Base-by-base conservation (phyloP, 305 asterid species). In the Salvia sclarea region DNA sequence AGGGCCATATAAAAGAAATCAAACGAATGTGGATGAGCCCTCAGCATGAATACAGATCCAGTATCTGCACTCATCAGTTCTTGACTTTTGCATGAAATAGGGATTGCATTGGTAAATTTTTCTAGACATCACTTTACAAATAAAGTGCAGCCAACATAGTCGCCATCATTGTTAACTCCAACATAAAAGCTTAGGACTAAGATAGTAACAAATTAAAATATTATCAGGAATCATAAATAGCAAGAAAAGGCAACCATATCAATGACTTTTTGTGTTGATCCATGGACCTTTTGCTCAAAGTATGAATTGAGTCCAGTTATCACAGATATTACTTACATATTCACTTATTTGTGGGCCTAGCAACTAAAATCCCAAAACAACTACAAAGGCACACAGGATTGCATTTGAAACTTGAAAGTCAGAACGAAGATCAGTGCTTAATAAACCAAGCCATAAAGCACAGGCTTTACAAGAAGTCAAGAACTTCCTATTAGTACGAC, bases 1-100 rank as follows among this genome's bases (percentile, higher is more conserved):
- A 68, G 40, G 65, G 44, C 22, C 17, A 25, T 35, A 69, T 58
- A 31, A 61, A 41, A 20, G 45, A 64, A 73, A 62, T 66, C 41
- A 66, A 56, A 63, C 40, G 28, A 28, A n/a, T 31, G 12, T 14
- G 66, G 41, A 41, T 31, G 8, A 63, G 41, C 49, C 62, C 52
- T 53, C 54, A 16, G 28, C 48, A 40, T 38, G n/a, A 40, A 40
- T 61, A 68, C 60, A 50, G 37, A 35, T 22, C 49, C 38, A 56
- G 66, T 53, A 25, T 60, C 58, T 33, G 22, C 47, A 61, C 55
- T 20, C 20, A 20, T 58, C 41, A n/a, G 38, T 52, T 67, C 57
- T 48, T 18, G 5, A n/a, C 40, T 24, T 54, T 33, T 63, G 7
- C 4, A 21, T 66, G 58, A 37, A 68, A 48, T 16, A 59, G 61